These are phyloP conservation scores for Aspergillus tanneri DNA, from an alignment of 2,329 filamentous ascomycete species.

Conservation along the genomic window DNA sequence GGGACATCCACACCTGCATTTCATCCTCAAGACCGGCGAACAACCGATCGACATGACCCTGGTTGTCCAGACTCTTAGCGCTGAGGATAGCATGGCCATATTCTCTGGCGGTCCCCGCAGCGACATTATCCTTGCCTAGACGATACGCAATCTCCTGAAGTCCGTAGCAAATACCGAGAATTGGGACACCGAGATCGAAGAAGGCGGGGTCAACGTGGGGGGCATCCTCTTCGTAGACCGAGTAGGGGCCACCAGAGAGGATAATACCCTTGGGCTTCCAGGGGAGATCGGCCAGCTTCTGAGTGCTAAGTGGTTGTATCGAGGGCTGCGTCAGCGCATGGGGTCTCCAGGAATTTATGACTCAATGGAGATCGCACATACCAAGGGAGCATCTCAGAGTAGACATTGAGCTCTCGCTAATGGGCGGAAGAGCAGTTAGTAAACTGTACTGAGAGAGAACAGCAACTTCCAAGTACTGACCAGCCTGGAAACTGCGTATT, in stretches of 20 bases:
- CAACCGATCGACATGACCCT: slow-evolving; percentile 67
- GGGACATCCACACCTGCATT: slow-evolving; percentile 79
- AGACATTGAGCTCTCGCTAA: slow-evolving; percentile 76
- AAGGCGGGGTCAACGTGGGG: slow-evolving; percentile 79
- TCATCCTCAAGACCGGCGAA: slow-evolving; percentile 73
- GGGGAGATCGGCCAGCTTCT: slow-evolving; percentile 71
- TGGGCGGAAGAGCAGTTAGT: slow-evolving; percentile 61
- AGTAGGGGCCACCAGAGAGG: slow-evolving; percentile 58
- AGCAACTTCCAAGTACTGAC: background rate
- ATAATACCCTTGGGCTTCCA: slow-evolving; percentile 79
- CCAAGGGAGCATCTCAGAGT: slow-evolving; percentile 80
- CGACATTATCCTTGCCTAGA: slow-evolving; percentile 63
- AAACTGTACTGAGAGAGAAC: slow-evolving; percentile 64
- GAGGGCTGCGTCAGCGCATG: background rate
- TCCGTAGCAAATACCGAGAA: slow-evolving; percentile 63
- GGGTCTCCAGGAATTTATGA: background rate
- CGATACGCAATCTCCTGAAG: slow-evolving; percentile 73
- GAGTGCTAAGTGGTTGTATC: slow-evolving; percentile 54
- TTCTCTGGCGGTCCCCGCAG: slow-evolving; percentile 65
- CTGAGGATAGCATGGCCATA: slow-evolving; percentile 70
- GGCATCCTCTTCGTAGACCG: slow-evolving; percentile 76
- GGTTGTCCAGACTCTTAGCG: slow-evolving; percentile 55
- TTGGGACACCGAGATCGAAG: slow-evolving; percentile 69
- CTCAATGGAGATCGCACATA: background rate
- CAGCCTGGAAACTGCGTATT: background rate